phyloP scores from a whole-genome alignment of 768 basidiomycete species.

The Krasilnikovozyma curviuscula region DNA sequence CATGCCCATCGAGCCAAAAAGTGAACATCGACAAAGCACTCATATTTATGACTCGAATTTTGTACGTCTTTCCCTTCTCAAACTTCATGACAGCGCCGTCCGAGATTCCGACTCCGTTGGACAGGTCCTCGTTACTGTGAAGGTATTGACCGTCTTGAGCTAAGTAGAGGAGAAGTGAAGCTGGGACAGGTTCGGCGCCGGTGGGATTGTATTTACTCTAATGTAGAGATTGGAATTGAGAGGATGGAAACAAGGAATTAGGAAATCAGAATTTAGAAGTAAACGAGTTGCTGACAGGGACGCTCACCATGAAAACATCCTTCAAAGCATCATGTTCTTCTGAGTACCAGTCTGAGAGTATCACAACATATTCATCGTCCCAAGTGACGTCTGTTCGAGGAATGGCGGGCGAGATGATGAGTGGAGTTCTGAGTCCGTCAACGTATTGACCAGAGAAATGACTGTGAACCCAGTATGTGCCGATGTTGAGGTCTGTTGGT shows the following conservation, averaged over 20 bases:
- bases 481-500: conserved; percentile 20
- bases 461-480: conserved; percentile 26
- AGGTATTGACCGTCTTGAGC: conserved; percentile 49
- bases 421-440: conserved; percentile 75
- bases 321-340: conserved; percentile 45
- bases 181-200: conserved; percentile 76
- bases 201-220: conserved; percentile 7
- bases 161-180: conserved; percentile 70
- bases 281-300: no score
- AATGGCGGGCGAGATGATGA: conserved; percentile 42
- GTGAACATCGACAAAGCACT: conserved; percentile 22
- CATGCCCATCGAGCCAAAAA: conserved; percentile 27
- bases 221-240: no score
- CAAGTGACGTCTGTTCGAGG: conserved; percentile 41
- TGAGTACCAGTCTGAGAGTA: conserved; percentile 88
- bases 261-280: no score
- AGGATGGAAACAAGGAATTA: no score
- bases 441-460: conserved; percentile 50
- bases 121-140: conserved; percentile 34
- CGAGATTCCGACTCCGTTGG: conserved; percentile 44
- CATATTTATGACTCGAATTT: conserved; percentile 65
- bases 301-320: conserved; percentile 44
- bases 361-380: conserved; percentile 74
- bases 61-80: conserved; percentile 71
- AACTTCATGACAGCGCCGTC: conserved; percentile 72